phyloP scores from a whole-genome alignment of 495 filamentous ascomycete genomes.

The Penicillium turbatum region DNA sequence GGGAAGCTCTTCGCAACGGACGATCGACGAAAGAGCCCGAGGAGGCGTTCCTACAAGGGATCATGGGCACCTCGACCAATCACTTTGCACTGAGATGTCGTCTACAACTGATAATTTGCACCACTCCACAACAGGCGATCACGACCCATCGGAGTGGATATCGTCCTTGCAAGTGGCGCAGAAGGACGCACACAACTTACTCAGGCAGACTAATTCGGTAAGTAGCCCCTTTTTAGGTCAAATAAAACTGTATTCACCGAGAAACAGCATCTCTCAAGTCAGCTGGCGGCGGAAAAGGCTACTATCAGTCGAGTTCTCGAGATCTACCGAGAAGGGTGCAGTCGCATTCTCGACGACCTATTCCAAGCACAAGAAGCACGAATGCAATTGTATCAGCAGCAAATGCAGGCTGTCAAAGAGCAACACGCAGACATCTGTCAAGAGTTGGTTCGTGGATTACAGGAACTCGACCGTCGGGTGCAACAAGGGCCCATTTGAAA shows the following conservation, averaged over 20 bases:
- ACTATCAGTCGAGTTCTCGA: slow-evolving; percentile 29
- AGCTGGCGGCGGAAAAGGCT: slow-evolving; percentile 32
- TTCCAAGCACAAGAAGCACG: slow-evolving; percentile 31
- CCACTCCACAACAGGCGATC: not conserved
- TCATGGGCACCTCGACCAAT: not conserved
- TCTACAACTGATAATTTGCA: not conserved
- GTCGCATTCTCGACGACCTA: slow-evolving; percentile 33
- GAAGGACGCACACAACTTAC: slow-evolving; percentile 17
- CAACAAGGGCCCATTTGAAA: slow-evolving; percentile 13
- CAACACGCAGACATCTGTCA: slow-evolving; percentile 34
- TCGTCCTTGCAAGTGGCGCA: slow-evolving; percentile 23
- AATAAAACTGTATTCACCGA: not conserved
- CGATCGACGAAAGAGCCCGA: slow-evolving; percentile 1
- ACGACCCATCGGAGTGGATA: slow-evolving; percentile 22
- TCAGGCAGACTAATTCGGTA: slow-evolving; percentile 27
- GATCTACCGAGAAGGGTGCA: slow-evolving; percentile 30
- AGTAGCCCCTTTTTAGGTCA: not conserved
- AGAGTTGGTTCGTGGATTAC: slow-evolving; percentile 29
- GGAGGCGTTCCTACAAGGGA: not conserved
- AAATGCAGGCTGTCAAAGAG: slow-evolving; percentile 28
- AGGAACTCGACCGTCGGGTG: slow-evolving; percentile 26
- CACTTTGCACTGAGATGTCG: not conserved
- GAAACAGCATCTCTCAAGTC: slow-evolving; percentile 23
- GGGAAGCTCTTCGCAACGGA: not conserved
- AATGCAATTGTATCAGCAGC: slow-evolving; percentile 30